Percentiles rank a stretch among this genome's conserved stretches.
These are phyloP conservation scores for Theileria annulata DNA, from an alignment of 169 alveolate genomes.

Conservation along the genomic window DNA sequence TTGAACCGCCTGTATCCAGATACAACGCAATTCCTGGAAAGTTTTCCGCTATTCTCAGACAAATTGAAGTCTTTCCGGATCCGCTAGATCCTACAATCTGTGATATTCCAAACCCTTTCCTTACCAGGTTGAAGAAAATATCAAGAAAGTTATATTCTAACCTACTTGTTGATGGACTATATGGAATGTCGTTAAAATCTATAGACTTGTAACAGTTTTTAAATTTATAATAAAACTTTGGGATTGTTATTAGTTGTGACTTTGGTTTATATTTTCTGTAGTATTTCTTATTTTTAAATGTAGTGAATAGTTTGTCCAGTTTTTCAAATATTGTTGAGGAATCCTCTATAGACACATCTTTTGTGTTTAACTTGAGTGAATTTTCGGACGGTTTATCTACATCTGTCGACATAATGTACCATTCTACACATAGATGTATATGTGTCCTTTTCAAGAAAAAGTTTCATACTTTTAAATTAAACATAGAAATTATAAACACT, in stretches of 20 bases:
- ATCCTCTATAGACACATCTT: not conserved
- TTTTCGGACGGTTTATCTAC: not conserved
- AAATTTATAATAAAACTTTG: slow-evolving; percentile 13
- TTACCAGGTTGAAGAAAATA: slow-evolving; percentile 16
- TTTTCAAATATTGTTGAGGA: not conserved
- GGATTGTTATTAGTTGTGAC: not conserved
- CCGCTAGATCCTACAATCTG: slow-evolving; percentile 66
- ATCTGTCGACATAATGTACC: not conserved
- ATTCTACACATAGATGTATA: slow-evolving; percentile 7
- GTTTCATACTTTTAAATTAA: not conserved
- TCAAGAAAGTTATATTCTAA: not conserved
- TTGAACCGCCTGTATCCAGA: slow-evolving; percentile 53
- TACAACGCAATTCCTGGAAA: slow-evolving; percentile 35
- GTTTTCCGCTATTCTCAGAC: slow-evolving; percentile 28
- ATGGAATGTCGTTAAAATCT: not conserved
- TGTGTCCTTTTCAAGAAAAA: not conserved
- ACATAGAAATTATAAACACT: not conserved
- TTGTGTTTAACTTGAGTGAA: not conserved
- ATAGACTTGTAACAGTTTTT: slow-evolving; percentile 19
- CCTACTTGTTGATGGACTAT: not conserved
- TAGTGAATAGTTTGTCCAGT: not conserved
- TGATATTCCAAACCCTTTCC: slow-evolving; percentile 53
- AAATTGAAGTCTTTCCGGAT: slow-evolving; percentile 58
- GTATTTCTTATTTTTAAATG: too few relatives aligned
- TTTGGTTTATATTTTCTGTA: not conserved